Evolutionary conservation across 2,329 filamentous ascomycete genomes (phyloP).

Genomic region (Cordyceps tenuipes): DNA sequence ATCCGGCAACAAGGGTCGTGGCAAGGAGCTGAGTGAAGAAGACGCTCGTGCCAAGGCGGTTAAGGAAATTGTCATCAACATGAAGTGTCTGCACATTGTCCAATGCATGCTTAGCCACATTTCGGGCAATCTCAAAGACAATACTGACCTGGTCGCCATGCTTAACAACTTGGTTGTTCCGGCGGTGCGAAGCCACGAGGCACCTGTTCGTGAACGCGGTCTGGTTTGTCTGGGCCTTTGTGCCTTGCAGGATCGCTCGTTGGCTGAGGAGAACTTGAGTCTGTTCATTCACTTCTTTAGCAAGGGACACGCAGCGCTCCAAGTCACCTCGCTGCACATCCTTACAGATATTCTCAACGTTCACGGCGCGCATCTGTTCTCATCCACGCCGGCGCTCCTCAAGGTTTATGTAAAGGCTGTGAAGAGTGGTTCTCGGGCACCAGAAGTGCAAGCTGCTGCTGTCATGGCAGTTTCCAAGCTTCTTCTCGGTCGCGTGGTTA

Average conservation of each 20-base stretch:
- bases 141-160: slow-evolving; percentile 91
- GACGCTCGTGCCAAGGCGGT: slow-evolving; percentile 68
- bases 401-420: slow-evolving; percentile 83
- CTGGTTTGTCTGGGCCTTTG: slow-evolving; percentile 85
- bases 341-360: slow-evolving; percentile 88
- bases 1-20: slow-evolving; percentile 32
- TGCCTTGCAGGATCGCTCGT: slow-evolving; percentile 80
- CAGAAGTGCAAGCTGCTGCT: slow-evolving; percentile 71
- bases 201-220: slow-evolving; percentile 83
- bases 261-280: slow-evolving; percentile 84
- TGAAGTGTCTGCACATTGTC: slow-evolving; percentile 95
- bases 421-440: slow-evolving; percentile 58
- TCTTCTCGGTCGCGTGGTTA: slow-evolving; percentile 70
- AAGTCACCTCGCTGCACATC: slow-evolving; percentile 85
- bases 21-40: slow-evolving; percentile 49
- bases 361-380: slow-evolving; percentile 71
- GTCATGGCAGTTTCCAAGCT: slow-evolving; percentile 79
- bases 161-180: slow-evolving; percentile 95
- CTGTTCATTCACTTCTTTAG: slow-evolving; percentile 94
- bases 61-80: slow-evolving; percentile 89
- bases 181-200: slow-evolving; percentile 86
- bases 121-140: slow-evolving; percentile 76
- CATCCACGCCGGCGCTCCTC: slow-evolving; percentile 58
- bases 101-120: slow-evolving; percentile 97
- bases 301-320: slow-evolving; percentile 83